Base-by-base conservation (phyloP, 2,329 filamentous ascomycete species). In the Fusarium sp. region DNA sequence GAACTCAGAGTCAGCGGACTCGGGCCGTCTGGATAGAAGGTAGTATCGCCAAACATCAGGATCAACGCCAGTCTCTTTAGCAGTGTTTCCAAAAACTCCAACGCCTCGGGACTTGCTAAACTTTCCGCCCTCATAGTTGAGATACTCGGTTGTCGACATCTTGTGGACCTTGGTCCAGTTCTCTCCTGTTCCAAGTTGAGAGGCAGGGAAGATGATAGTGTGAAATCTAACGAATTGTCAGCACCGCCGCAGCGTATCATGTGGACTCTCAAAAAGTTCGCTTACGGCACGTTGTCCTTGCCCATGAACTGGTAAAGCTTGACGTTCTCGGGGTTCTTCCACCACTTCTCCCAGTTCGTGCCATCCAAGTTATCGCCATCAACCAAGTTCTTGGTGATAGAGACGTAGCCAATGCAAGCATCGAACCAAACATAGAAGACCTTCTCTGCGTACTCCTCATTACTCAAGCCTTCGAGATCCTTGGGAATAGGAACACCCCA, bases 401-500 rank as follows among this genome's bases (percentile, higher is more conserved):
- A 97, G n/a, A 94, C 91, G 80, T 98, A 98, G 25, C 95, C 95
- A 78, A 97, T 96, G 82, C 93, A 96, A 60, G 94, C 94, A 80
- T 97, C 94, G 79, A 98, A 94, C 94, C 92, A 93, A 67, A 97
- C 94, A 79, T 98, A 98, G 73, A 98, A 90, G 69, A 97, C 95
- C 85, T 90, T 90, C 73, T 85, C 83, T 48, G 84, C 83, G 73
- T 88, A 90, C 31, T 86, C 87, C 60, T 86, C 85, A 8, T 87
- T 83, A 8, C 85, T 86, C 48, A 91, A 66, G 21, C 85, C 86
- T 18, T 85, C 81, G 33, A 86, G 76, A 74, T 52, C 81, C 51
- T 79, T 79, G 38, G 86, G 87, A 51, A 89, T 86, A 7, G 87
- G 87, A 21, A 89, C 87, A 78, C 95, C 95, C 95, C 95, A 98